Evolutionary conservation across 1,284 basidiomycete genomes (phyloP).

Genomic region (Schizophyllum amplum): DNA sequence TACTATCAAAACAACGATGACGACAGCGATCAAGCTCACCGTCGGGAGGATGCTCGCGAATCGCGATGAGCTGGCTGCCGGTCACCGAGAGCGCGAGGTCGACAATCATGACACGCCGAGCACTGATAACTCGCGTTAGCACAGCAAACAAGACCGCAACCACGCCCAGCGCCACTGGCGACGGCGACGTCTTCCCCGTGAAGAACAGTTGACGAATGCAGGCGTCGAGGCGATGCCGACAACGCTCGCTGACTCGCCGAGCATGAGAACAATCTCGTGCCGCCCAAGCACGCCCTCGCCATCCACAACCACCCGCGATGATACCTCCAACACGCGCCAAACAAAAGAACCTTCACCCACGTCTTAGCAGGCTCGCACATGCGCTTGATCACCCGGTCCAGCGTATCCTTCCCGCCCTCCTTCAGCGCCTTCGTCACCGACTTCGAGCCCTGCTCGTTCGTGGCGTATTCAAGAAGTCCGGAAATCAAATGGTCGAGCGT

Average conservation of each 20-base stretch:
- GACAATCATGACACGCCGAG: constrained; percentile 73
- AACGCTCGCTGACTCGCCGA: too few species aligned
- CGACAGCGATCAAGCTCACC: constrained; percentile 34
- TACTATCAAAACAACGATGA: constrained; percentile 1
- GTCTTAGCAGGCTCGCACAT: constrained; percentile 78
- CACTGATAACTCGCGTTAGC: too few species aligned
- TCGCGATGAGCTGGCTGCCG: constrained; percentile 76
- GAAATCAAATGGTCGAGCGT: constrained; percentile 65
- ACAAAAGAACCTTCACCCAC: constrained; percentile 30
- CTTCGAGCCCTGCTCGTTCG: constrained; percentile 75
- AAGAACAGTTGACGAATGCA: too few species aligned
- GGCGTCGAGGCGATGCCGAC: too few species aligned
- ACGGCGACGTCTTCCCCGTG: too few species aligned
- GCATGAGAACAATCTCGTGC: too few species aligned
- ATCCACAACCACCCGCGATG: too few species aligned
- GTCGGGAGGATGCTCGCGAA: constrained; percentile 68
- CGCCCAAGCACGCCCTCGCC: too few species aligned
- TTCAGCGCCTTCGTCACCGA: constrained; percentile 78
- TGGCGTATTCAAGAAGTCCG: constrained; percentile 67
- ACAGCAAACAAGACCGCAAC: too few species aligned
- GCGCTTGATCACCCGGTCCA: constrained; percentile 62
- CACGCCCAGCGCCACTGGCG: too few species aligned
- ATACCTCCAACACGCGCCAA: too few species aligned
- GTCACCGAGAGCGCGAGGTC: constrained; percentile 75
- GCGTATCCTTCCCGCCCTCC: constrained; percentile 66